phyloP scores from a whole-genome alignment of 805 yeast genomes.

The Sugiyamaella smithiae region DNA sequence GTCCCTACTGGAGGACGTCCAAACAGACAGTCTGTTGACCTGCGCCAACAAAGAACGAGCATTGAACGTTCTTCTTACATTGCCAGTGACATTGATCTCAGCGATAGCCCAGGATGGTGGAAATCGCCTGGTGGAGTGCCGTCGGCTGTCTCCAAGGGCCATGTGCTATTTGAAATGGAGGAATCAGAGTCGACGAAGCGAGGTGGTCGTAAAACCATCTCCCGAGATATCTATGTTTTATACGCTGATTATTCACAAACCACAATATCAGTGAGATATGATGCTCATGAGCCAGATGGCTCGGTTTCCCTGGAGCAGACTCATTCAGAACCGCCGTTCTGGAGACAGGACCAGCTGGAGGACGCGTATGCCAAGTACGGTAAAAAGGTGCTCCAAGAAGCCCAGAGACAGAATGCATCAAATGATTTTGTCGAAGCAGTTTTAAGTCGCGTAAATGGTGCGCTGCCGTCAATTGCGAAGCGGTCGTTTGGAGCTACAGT shows the following conservation, averaged over 20 bases:
- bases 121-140: constrained; percentile 53
- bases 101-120: constrained; percentile 63
- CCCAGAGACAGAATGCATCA: constrained; percentile 35
- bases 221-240: constrained; percentile 67
- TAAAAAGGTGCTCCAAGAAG: constrained; percentile 44
- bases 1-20: constrained; percentile 1
- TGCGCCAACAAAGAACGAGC: constrained; percentile 10
- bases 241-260: constrained; percentile 71
- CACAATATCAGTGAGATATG: constrained; percentile 56
- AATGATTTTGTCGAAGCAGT: constrained; percentile 33
- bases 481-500: constrained; percentile 73
- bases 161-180: constrained; percentile 64
- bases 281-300: constrained; percentile 50
- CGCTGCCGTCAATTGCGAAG: constrained; percentile 57
- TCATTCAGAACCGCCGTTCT: constrained; percentile 43
- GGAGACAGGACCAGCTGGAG: constrained; percentile 46
- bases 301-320: constrained; percentile 42
- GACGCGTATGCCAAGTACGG: constrained; percentile 53
- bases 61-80: constrained; percentile 17
- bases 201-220: constrained; percentile 47
- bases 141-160: constrained; percentile 44
- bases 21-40: constrained; percentile 26
- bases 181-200: constrained; percentile 54
- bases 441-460: constrained; percentile 39
- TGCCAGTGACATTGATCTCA: constrained; percentile 36